Base-by-base conservation (phyloP, 2,329 filamentous ascomycete species). In the Colletotrichum tamarilloi region DNA sequence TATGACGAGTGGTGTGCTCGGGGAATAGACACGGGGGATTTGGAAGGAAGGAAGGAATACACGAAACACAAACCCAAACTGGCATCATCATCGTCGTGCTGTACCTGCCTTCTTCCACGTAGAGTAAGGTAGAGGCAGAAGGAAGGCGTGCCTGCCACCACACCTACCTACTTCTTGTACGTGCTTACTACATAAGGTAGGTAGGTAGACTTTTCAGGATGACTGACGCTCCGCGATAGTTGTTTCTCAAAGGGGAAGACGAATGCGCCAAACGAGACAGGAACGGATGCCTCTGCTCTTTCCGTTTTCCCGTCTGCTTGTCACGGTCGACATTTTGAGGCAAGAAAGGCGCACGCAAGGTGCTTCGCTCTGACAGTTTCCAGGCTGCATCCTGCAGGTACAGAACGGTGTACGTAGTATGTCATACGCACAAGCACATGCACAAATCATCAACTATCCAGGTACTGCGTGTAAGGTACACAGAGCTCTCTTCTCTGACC, bases 21-120 rank as follows among this genome's bases (percentile, higher is more conserved):
- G 28, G 4, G 16, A 62, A 26, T 32, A 14, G 35, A 4, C 9
- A 42, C 8, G 24, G 9, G 32, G 58, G 35, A 42, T 16, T 60
- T 60, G 35, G 22, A 11, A 26, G 52, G 35, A 11, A 26, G 52
- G 35, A 32, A 68, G 58, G 58, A 55, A 62, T 56, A 68, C 66
- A 55, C 58, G 49, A 64, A 63, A 42, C 67, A 26, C 52, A 64
- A 35, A 46, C 32, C 24, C 46, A 42, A 42, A 60, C 53, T 42
- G 46, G 24, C 49, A 46, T 58, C 60, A 55, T 12, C 42, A 35
- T 19, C 11, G 63, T 30, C 55, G 42, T 67, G 55, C 55, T 60
- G 38, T 52, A 42, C 46, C 56, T 70, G 62, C 55, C 67, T 46
- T 32, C 7, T 22, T 26, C 49, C 32, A 52, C 35, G 35, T 35